These are phyloP conservation scores for Phytophthora parvispora DNA, from an alignment of 352 stramenopile genomes.

Conservation along the genomic window DNA sequence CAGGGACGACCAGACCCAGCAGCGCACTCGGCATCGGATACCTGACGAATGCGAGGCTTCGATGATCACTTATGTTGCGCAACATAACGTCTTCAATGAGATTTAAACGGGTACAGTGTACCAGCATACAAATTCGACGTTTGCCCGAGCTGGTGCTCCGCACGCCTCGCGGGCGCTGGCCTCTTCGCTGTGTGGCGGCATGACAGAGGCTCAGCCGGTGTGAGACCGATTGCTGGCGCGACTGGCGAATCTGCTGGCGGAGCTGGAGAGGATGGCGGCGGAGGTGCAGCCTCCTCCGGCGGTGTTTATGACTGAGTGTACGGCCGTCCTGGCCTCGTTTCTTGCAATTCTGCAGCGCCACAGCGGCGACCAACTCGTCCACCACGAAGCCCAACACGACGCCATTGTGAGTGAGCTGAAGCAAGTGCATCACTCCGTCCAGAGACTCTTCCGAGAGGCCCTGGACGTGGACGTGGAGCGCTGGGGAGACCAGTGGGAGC, in stretches of 20 bases:
- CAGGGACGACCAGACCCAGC: background rate
- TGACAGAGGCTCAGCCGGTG: background rate
- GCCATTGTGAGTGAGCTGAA: background rate
- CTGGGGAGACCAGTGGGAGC: background rate
- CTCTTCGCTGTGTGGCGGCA: background rate
- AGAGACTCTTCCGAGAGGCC: background rate
- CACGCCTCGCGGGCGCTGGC: background rate
- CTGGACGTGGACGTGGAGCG: background rate
- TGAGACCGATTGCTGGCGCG: background rate
- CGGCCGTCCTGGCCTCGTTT: background rate
- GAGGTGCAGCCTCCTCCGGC: background rate
- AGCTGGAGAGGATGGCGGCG: background rate
- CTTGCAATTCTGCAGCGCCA: background rate
- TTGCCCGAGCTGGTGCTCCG: background rate
- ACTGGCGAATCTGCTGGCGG: background rate
- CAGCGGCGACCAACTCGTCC: background rate
- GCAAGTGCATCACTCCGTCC: background rate
- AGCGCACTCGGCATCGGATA: background rate
- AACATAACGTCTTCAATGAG: too few relatives aligned
- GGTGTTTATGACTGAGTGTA: background rate
- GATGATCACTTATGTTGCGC: too few relatives aligned
- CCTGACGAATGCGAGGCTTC: too few relatives aligned
- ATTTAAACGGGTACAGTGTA: too few relatives aligned
- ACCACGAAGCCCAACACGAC: background rate
- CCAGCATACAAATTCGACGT: background rate